Evolutionary conservation across 2,329 filamentous ascomycete genomes (phyloP).

Genomic region (Phialocephala sp.): DNA sequence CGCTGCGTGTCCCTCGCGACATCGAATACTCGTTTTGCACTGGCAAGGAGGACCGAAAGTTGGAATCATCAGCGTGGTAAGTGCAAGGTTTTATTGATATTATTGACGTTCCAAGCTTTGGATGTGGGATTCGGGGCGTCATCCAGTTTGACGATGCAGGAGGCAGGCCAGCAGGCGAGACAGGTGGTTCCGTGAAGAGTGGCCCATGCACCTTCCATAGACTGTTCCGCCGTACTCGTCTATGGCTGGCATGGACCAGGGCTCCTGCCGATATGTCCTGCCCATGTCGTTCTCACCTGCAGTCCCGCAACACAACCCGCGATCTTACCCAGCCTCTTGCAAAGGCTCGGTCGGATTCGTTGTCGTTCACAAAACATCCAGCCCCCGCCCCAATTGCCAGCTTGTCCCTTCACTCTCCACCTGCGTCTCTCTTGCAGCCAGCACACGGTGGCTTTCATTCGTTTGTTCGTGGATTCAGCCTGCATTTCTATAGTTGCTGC

Average conservation of each 20-base stretch:
- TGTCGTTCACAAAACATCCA: constrained; percentile 5
- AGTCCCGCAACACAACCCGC: background rate
- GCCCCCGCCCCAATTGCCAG: background rate
- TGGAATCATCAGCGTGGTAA: background rate
- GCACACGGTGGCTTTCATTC: background rate
- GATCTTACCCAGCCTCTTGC: constrained; percentile 3
- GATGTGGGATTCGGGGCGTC: background rate
- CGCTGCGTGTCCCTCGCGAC: background rate
- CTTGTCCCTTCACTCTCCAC: background rate
- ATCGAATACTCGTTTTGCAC: constrained; percentile 5
- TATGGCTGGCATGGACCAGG: no score
- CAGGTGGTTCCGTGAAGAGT: background rate
- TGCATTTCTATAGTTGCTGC: background rate
- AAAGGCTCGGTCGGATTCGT: background rate
- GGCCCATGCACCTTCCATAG: background rate
- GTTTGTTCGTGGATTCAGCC: constrained; percentile 12
- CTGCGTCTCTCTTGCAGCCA: constrained; percentile 8
- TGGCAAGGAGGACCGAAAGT: background rate
- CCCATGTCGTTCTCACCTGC: background rate
- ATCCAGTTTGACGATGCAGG: background rate
- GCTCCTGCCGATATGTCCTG: background rate
- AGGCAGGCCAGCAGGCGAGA: no score
- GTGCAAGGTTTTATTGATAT: constrained; percentile 10
- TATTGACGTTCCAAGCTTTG: background rate
- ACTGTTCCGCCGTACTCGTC: no score